phyloP scores from a whole-genome alignment of 257 asterid species.

The Nyctanthes arbortristis region DNA sequence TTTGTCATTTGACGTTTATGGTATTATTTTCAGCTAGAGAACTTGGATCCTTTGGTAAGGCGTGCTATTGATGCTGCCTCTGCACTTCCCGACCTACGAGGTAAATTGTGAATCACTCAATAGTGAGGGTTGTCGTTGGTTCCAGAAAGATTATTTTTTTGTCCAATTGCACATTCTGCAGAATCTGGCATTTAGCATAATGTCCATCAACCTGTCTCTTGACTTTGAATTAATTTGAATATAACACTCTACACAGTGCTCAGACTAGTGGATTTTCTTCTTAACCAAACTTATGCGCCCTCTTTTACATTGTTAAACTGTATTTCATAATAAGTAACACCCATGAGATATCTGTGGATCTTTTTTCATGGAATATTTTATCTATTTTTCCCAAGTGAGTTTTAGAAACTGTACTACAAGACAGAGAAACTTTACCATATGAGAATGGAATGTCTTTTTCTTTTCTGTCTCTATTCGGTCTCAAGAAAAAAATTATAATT shows the following conservation, averaged over 20 bases:
- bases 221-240: neutral
- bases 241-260: neutral
- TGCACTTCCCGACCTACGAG: conserved; percentile 81
- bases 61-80: conserved; percentile 86
- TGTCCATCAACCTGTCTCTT: neutral
- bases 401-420: too few species aligned
- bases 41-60: conserved; percentile 84
- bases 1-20: conserved; percentile 5
- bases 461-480: too few species aligned
- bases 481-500: too few species aligned
- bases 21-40: conserved; percentile 62
- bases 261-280: neutral
- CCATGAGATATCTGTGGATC: neutral
- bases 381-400: neutral
- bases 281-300: neutral
- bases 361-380: neutral
- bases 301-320: neutral
- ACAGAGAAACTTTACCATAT: too few species aligned
- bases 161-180: conserved; percentile 16
- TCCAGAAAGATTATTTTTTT: neutral
- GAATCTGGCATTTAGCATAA: conserved; percentile 3
- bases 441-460: too few species aligned
- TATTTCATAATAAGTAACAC: neutral
- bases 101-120: conserved; percentile 37
- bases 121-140: conserved; percentile 17